Percentiles rank a stretch among this genome's conserved stretches.
These are phyloP conservation scores for Citrus sp. DNA, from an alignment of 345 rosid genomes.

Conservation along the genomic window DNA sequence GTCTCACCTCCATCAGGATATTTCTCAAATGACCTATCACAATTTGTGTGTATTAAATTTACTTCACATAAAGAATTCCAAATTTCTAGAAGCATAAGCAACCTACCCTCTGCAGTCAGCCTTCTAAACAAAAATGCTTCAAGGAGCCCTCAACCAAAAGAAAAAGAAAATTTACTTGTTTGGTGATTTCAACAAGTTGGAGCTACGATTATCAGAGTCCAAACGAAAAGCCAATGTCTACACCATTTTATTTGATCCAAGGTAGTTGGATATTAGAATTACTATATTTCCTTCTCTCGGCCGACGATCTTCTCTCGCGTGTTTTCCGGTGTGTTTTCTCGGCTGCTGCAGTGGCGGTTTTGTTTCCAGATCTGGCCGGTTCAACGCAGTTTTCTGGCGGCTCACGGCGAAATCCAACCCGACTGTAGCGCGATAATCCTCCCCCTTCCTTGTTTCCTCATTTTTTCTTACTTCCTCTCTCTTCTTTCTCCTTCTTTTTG, in stretches of 20 bases:
- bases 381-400: too few species aligned
- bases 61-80: not conserved
- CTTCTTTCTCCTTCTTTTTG: too few species aligned
- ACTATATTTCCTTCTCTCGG: too few species aligned
- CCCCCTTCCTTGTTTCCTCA: too few species aligned
- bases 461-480: too few species aligned
- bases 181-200: not conserved
- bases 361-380: too few species aligned
- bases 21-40: not conserved
- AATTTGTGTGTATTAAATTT: not conserved
- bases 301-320: too few species aligned
- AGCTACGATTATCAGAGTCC: not conserved
- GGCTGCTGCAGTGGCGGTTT: too few species aligned
- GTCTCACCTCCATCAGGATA: not conserved
- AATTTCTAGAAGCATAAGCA: not conserved
- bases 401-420: too few species aligned
- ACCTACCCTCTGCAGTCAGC: not conserved
- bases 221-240: not conserved
- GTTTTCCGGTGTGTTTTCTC: too few species aligned
- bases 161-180: not conserved
- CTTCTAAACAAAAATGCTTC: not conserved
- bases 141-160: not conserved
- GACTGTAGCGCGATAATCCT: too few species aligned
- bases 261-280: not conserved
- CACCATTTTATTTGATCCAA: not conserved